phyloP scores from a whole-genome alignment of 2,329 filamentous ascomycete genomes.

The Penicillium crustosum region DNA sequence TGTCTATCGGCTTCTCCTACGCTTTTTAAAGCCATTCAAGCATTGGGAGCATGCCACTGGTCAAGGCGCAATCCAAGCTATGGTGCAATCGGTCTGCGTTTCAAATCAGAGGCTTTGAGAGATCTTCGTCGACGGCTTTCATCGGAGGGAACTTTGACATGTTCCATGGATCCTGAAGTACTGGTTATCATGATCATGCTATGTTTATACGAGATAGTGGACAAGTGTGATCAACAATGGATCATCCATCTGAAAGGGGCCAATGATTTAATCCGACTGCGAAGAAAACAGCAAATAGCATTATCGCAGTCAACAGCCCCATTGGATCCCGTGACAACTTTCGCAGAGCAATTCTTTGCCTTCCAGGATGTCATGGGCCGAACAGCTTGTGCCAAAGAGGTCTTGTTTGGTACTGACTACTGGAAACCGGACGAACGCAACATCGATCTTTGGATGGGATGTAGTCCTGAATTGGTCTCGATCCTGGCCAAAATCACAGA shows the following conservation, averaged over 20 bases:
- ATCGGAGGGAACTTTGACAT: constrained; percentile 29
- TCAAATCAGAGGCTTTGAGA: constrained; percentile 40
- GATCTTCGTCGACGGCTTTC: constrained; percentile 39
- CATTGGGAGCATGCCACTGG: constrained; percentile 41
- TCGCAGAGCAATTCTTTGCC: constrained; percentile 51
- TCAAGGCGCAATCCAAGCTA: constrained; percentile 35
- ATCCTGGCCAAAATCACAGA: constrained; percentile 52
- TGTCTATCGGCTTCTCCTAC: constrained; percentile 40
- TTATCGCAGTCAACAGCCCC: constrained; percentile 11
- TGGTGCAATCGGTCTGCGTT: constrained; percentile 34
- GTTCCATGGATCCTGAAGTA: constrained; percentile 35
- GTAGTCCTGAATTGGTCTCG: constrained; percentile 49
- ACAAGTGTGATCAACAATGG: constrained; percentile 48
- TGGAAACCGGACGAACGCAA: constrained; percentile 44
- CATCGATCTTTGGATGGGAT: constrained; percentile 51
- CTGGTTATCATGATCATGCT: constrained; percentile 49
- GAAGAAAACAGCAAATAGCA: constrained; percentile 29
- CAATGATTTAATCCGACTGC: constrained; percentile 47
- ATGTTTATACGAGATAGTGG: constrained; percentile 49
- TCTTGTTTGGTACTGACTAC: constrained; percentile 50
- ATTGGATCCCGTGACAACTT: constrained; percentile 34
- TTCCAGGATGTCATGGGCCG: constrained; percentile 55
- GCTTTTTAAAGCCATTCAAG: constrained; percentile 41
- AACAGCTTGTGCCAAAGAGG: constrained; percentile 51
- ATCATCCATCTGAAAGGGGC: constrained; percentile 51